Base-by-base conservation (phyloP, 768 basidiomycete species). In the Suillus weaverae region DNA sequence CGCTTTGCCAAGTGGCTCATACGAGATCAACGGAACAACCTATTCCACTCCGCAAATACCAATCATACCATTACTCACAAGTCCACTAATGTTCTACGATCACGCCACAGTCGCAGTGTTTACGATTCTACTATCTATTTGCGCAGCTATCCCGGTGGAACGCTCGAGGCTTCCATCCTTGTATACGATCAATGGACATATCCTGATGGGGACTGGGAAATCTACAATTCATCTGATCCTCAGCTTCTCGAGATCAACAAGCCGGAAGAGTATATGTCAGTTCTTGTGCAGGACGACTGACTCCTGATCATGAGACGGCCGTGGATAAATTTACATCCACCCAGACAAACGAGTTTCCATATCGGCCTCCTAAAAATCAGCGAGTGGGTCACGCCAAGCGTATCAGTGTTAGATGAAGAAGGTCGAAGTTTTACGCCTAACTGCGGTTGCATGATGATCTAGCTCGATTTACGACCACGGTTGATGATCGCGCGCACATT, bases 331-430 rank as follows among this genome's bases (percentile, higher is more conserved):
- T 46, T 5, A 60, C 60, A 60, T 61, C 26, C n/a, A 41, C 48
- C 2, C 30, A 59, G 20, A 69, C 66, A 38, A 53, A 68, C 36
- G 71, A 73, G 30, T 76, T 76, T 26, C 74, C 81, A 14, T 79
- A 78, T 66, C 69, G 68, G 10, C 75, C 78, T 30, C 75, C 73
- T 26, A 72, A 70, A 62, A 63, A 70, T 48, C 74, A 76, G 64
- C 72, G 66, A n/a, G 67, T 71, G 2, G 81, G 81, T 6, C 80
- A 82, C 46, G 75, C 78, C 14, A 74, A 77, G 35, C 78, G 81
- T 16, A 72, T 81, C 65, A 82, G 77, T 63, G 76, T 81, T 64
- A 71, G 48, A 63, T 79, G 70, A 79, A 76, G 70, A 77, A 76
- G 55, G 63, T 65, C 0, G 36, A 18, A 63, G 62, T 66, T 5